phyloP scores from a whole-genome alignment of 164 flowering plant genomes.

The Cinnamomum micranthum region DNA sequence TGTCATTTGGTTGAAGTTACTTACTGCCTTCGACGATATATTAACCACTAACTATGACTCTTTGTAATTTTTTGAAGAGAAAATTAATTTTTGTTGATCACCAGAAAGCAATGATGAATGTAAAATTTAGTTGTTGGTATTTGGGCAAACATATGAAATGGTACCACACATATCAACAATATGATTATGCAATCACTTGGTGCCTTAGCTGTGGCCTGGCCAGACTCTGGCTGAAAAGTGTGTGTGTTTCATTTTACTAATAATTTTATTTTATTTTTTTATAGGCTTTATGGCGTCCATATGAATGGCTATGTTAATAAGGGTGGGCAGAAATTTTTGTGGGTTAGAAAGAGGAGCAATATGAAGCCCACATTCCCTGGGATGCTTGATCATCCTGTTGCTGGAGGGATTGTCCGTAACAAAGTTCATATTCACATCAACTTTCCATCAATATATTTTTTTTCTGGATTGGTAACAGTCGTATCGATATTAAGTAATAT shows the following conservation, averaged over 20 bases:
- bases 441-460: not conserved
- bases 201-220: no score
- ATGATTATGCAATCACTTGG: no score
- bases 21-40: not conserved
- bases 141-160: not conserved
- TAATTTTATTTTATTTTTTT: not conserved
- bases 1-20: not conserved
- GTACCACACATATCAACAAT: no score
- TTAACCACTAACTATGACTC: not conserved
- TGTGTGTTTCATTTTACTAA: no score
- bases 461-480: not conserved
- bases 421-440: not conserved
- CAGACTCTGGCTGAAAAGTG: not conserved
- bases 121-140: not conserved
- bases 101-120: not conserved
- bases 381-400: conserved; percentile 94
- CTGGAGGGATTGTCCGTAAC: conserved; percentile 86
- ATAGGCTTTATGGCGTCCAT: conserved; percentile 35
- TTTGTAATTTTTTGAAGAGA: no score
- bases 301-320: conserved; percentile 63
- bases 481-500: no score
- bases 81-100: not conserved
- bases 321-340: conserved; percentile 57
- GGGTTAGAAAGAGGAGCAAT: conserved; percentile 82
- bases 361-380: conserved; percentile 78